Base-by-base conservation (phyloP, 352 stramenopile genomes). In the Blastocystis sp. region DNA sequence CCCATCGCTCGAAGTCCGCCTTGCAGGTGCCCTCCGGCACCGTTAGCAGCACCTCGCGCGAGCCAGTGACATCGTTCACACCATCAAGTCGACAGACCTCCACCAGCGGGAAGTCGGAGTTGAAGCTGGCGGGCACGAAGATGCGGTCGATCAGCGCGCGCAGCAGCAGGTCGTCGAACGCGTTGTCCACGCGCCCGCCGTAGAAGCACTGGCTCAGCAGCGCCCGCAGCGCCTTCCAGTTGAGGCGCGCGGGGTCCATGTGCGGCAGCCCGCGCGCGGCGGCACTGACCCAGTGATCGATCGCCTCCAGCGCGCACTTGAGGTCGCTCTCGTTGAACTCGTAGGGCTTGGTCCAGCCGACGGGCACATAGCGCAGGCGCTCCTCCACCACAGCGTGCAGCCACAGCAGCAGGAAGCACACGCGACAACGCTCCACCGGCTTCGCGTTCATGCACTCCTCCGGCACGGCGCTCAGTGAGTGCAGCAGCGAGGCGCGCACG, bases 251-350 rank as follows among this genome's bases (percentile, higher is more conserved):
- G 2, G 96, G 96, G n/a, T 96, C 93, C 9, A 98, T 90, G 84
- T 97, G 92, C 64, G 91, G 93, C 41, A 94, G 94, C 59, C 93
- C 92, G 28, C 90, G 86, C 1, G 91, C 92, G 21, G 94, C 92
- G 1, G 93, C 92, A 90, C 97, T 94, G 3, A 99, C 91, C 92
- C 97, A 98, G 48, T 94, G 92, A 89, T 99, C 97, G 89, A 99
- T 97, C 17, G 98, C 96, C 91, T 98, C 94, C 66, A 98, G 94
- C 9, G 96, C 95, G 81, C 97, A 96, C 74, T 92, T 92, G 67
- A 98, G 96, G 91, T 99, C 97, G 3, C 96, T 96, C 90, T 99
- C 96, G 64, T 94, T 98, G 90, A 99, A 99, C 88, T 99, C 97
- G 90, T 99, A 99, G 62, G 89, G 84, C 89, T 99, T 98, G 23